These are phyloP conservation scores for Podospora appendiculata DNA, from an alignment of 495 filamentous ascomycete genomes.

Conservation along the genomic window DNA sequence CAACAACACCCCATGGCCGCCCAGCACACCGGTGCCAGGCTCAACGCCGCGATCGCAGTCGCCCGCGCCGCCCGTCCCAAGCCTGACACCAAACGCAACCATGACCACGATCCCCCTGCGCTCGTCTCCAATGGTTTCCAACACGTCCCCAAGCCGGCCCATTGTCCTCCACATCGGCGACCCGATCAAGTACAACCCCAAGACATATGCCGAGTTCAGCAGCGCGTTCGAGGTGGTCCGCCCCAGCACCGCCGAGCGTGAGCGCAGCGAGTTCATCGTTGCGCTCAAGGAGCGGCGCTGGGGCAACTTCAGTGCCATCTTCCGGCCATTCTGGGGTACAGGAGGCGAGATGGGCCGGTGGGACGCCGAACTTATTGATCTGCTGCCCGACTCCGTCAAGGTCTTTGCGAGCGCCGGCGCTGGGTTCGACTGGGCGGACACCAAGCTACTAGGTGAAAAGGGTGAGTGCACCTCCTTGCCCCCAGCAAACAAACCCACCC, in stretches of 20 bases:
- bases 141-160: conserved; percentile 6
- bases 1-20: conserved; percentile 39
- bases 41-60: conserved; percentile 35
- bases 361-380: conserved; percentile 60
- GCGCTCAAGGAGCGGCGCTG: conserved; percentile 57
- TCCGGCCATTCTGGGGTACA: conserved; percentile 72
- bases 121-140: neutral
- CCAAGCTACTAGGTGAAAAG: conserved; percentile 53
- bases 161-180: conserved; percentile 63
- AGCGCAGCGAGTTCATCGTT: conserved; percentile 50
- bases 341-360: conserved; percentile 73
- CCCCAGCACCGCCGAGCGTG: conserved; percentile 40
- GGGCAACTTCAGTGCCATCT: conserved; percentile 66
- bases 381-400: conserved; percentile 57
- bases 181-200: conserved; percentile 57
- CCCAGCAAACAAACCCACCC: no score
- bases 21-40: conserved; percentile 34
- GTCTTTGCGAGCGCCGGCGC: conserved; percentile 68
- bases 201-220: conserved; percentile 48
- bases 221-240: conserved; percentile 52
- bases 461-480: conserved; percentile 37
- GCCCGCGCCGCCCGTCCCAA: conserved; percentile 26
- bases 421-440: conserved; percentile 73
- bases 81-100: conserved; percentile 13
- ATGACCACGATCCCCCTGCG: conserved; percentile 3